Base-by-base conservation (phyloP, 805 yeast species). In the Yamadazyma laniorum region DNA sequence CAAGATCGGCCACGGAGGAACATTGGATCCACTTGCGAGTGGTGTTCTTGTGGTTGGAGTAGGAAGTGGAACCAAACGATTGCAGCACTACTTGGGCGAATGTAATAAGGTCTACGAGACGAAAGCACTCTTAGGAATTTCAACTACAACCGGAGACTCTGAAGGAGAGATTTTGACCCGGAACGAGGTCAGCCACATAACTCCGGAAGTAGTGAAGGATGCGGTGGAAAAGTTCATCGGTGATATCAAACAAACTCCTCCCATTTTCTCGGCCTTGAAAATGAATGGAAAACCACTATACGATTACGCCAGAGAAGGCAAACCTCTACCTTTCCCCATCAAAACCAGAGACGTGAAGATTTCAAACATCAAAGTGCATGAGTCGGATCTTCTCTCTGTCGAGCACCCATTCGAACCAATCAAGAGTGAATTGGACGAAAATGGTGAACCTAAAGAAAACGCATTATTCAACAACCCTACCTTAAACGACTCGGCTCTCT, bases 1-100 rank as follows among this genome's bases (percentile, higher is more conserved):
- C 23, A 93, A 93, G 54, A 83, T 91, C 70, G 99, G 99, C 1
- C 99, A 93, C 59, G 99, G 99, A 14, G 99, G 99, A 7, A 93
- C 99, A 0, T 67, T 93, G 26, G 99, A 93, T 54, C 97, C 98
- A 0, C 63, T 86, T 29, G 99, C 99, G 0, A 80, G 89, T n/a
- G 99, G 99, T 8, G 90, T 91, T 1, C 60, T 86, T 29, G 91
- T 95, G 2, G 72, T 93, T 39, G 99, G 99, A 4, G 77, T 93
- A n/a, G 96, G 96, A 5, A 45, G 70, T 1, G 99, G 99, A 3
- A 93, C 99, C 2, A 95, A 91, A 58, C 68, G 75, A 55, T 66
- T 93, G 29, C 82, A 79, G 39, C 68, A 75, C 43, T 89, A 84
- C 53, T 68, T 91, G 15, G 79, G 79, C 21, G 84, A 82, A 21